phyloP scores from a whole-genome alignment of 2,329 filamentous ascomycete genomes.

The Didymella keratinophila region DNA sequence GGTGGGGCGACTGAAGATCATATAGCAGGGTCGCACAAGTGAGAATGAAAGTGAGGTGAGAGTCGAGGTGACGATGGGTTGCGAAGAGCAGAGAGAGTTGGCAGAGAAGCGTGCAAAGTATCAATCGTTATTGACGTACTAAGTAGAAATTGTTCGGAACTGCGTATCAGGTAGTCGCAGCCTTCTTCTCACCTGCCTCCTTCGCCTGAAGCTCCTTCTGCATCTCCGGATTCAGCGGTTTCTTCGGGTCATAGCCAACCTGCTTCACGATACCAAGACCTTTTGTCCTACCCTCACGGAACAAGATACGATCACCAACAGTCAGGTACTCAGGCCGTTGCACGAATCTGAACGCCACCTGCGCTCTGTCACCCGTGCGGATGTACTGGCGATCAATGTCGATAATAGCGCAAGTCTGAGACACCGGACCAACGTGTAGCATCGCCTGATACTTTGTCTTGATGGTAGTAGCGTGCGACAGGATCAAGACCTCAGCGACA shows the following conservation, averaged over 20 bases:
- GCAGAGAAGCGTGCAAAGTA: no score
- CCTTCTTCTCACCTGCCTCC: slow-evolving; percentile 24
- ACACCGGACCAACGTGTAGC: slow-evolving; percentile 94
- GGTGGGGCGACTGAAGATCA: no score
- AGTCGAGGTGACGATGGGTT: no score
- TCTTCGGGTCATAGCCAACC: slow-evolving; percentile 79
- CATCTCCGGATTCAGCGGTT: slow-evolving; percentile 52
- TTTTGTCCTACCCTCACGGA: slow-evolving; percentile 94
- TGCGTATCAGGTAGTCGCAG: slow-evolving; percentile 9
- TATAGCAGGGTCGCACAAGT: no score
- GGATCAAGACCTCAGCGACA: slow-evolving; percentile 81
- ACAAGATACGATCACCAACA: slow-evolving; percentile 87
- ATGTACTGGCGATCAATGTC: slow-evolving; percentile 97
- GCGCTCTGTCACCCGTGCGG: slow-evolving; percentile 90
- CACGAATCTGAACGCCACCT: slow-evolving; percentile 92
- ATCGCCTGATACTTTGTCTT: slow-evolving; percentile 97
- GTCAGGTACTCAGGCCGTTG: slow-evolving; percentile 92
- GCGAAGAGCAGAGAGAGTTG: no score
- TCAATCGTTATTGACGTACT: no score
- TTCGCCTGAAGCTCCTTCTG: slow-evolving; percentile 35
- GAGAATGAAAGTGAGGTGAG: no score
- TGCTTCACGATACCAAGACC: slow-evolving; percentile 93
- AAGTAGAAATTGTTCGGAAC: not conserved
- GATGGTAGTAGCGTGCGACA: slow-evolving; percentile 96
- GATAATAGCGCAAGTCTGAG: slow-evolving; percentile 95